Conservation (phyloP, 2,329 filamentous ascomycete genomes). For the Cephalotrichum gorgonifer region DNA sequence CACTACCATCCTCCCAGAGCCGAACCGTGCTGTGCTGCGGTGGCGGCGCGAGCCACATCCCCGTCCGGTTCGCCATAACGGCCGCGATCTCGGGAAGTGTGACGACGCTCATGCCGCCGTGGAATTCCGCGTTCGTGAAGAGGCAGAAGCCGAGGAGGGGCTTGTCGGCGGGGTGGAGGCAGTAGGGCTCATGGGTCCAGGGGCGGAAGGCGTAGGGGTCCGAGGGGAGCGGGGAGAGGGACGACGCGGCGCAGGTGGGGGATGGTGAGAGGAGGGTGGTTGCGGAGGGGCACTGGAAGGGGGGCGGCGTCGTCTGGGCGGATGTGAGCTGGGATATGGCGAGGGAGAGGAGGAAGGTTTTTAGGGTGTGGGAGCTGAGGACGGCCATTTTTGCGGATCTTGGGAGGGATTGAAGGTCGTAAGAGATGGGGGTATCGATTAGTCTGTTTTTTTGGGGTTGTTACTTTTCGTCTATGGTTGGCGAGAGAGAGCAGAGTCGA, state of each 20-base stretch:
- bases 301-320: neutral
- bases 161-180: slow-evolving; percentile 3
- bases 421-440: too few species aligned
- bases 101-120: slow-evolving; percentile 2
- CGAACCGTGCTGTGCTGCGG: too few species aligned
- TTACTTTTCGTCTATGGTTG: too few species aligned
- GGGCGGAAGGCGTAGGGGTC: slow-evolving; percentile 1
- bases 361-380: neutral
- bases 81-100: neutral
- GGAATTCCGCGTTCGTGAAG: slow-evolving; percentile 6
- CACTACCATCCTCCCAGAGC: too few species aligned
- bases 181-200: slow-evolving; percentile 6
- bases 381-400: neutral
- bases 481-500: too few species aligned
- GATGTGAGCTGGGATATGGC: neutral
- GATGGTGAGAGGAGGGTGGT: neutral
- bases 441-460: too few species aligned
- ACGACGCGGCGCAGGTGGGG: neutral
- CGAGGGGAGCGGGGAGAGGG: neutral
- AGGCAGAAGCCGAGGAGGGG: slow-evolving; percentile 2
- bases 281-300: neutral
- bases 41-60: neutral
- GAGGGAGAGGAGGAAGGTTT: neutral
- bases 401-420: neutral
- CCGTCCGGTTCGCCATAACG: neutral